Percentiles rank a stretch among this genome's conserved stretches.
Evolutionary conservation across 345 rosid species (phyloP).

Genomic region (Heritiera littoralis): DNA sequence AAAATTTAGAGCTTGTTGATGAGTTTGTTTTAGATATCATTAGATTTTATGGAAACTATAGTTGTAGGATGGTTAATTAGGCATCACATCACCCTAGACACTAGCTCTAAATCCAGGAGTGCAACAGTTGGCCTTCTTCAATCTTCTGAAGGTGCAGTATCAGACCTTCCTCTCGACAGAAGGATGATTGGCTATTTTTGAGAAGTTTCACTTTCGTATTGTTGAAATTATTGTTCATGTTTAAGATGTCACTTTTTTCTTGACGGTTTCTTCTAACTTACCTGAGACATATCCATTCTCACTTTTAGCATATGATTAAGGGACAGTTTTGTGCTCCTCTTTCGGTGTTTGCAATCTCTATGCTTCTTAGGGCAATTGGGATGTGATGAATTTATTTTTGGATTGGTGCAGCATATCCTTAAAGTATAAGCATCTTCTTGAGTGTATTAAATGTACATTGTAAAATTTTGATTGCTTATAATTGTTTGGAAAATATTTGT

Average conservation of each 20-base stretch:
- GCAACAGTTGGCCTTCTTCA: neutral
- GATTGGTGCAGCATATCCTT: conserved; percentile 1
- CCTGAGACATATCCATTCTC: neutral
- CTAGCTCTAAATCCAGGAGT: neutral
- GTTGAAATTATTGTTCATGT: neutral
- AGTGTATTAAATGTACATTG: neutral
- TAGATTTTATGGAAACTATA: neutral
- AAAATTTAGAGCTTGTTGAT: neutral
- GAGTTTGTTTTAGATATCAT: neutral
- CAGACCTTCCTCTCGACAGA: neutral
- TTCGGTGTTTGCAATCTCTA: neutral
- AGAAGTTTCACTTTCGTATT: neutral
- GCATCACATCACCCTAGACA: neutral
- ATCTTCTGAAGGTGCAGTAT: neutral
- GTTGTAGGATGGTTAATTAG: neutral
- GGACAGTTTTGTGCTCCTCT: neutral
- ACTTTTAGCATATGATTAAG: neutral
- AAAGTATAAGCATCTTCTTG: neutral
- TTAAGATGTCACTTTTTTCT: neutral
- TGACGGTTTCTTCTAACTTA: neutral
- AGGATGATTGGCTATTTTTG: neutral
- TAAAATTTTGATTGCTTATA: neutral
- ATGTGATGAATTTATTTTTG: neutral
- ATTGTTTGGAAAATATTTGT: neutral
- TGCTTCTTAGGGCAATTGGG: neutral